A percentile compares a stretch with the other conserved stretches of the same genome.
phyloP scores from a whole-genome alignment of 2,329 filamentous ascomycete genomes.

The Curvularia hawaiiensis region DNA sequence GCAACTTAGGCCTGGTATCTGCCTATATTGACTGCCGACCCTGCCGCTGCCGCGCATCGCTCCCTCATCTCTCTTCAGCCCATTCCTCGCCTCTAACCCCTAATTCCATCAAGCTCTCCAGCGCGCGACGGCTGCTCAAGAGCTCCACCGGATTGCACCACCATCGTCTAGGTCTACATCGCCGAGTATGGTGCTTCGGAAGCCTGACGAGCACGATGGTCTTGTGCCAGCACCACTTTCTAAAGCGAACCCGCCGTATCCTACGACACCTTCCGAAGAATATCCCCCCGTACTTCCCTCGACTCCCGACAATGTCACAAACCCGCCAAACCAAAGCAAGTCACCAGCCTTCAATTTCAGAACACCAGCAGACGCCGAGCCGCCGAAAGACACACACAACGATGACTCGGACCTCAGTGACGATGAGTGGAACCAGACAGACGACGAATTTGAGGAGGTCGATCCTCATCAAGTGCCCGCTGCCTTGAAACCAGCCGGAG shows the following conservation, averaged over 20 bases:
- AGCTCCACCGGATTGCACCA: not conserved
- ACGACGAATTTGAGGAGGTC: constrained; percentile 42
- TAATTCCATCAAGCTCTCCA: not conserved
- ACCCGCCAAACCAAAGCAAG: constrained; percentile 42
- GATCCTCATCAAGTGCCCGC: constrained; percentile 41
- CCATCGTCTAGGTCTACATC: constrained; percentile 6
- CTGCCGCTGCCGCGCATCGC: not conserved
- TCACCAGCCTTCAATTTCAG: constrained; percentile 50
- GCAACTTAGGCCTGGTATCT: constrained; percentile 5
- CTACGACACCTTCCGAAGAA: constrained; percentile 48
- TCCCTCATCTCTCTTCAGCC: not conserved
- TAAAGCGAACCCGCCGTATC: constrained; percentile 53
- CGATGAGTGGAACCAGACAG: constrained; percentile 43
- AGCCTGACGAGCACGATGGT: constrained; percentile 43
- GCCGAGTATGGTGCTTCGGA: constrained; percentile 53
- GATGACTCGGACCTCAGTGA: constrained; percentile 39
- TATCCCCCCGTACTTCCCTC: constrained; percentile 32
- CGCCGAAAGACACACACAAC: constrained; percentile 29
- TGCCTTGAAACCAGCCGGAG: constrained; percentile 43
- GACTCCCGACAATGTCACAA: constrained; percentile 24
- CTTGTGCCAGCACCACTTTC: constrained; percentile 50
- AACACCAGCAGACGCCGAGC: constrained; percentile 31
- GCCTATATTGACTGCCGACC: constrained; percentile 1
- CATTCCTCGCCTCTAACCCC: not conserved
- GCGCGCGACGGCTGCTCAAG: constrained; percentile 1